phyloP scores from a whole-genome alignment of 768 basidiomycete genomes.

The Termitomyces sp. region DNA sequence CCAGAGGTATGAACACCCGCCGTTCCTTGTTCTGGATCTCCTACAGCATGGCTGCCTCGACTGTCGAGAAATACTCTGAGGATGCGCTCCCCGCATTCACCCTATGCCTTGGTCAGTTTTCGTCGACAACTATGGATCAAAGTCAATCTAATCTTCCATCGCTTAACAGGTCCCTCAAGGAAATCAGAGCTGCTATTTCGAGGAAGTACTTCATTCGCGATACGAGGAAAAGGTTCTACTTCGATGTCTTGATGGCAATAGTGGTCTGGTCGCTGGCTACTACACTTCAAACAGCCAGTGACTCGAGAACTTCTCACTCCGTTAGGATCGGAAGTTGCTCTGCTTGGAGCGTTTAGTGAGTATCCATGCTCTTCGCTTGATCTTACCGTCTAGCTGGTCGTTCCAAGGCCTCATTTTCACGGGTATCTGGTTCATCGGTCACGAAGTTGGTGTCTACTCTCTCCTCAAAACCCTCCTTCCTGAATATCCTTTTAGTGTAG shows the following conservation, averaged over 20 bases:
- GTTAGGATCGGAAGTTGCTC: slow-evolving; percentile 33
- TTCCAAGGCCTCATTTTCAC: slow-evolving; percentile 60
- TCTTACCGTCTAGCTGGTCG: slow-evolving; percentile 46
- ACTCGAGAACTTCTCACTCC: slow-evolving; percentile 28
- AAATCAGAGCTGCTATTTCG: slow-evolving; percentile 52
- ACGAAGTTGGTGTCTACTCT: slow-evolving; percentile 37
- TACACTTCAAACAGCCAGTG: slow-evolving; percentile 29
- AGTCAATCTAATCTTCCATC: neutral
- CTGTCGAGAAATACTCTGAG: slow-evolving; percentile 31
- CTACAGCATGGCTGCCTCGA: slow-evolving; percentile 12
- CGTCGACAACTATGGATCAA: neutral
- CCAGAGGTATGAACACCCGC: neutral
- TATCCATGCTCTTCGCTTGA: slow-evolving; percentile 2
- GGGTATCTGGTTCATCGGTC: slow-evolving; percentile 60
- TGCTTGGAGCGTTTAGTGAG: slow-evolving; percentile 48
- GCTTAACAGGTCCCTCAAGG: slow-evolving; percentile 42
- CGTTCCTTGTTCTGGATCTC: neutral
- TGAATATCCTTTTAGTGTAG: slow-evolving; percentile 41
- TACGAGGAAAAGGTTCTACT: slow-evolving; percentile 37
- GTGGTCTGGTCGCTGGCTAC: slow-evolving; percentile 42
- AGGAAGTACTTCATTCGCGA: slow-evolving; percentile 43
- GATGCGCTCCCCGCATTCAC: slow-evolving; percentile 40
- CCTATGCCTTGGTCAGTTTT: slow-evolving; percentile 44
- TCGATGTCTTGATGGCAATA: slow-evolving; percentile 43
- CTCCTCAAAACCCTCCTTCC: slow-evolving; percentile 3